These are phyloP conservation scores for Papilionanthe hybrid DNA, from an alignment of 116 monocot genomes.

Conservation along the genomic window DNA sequence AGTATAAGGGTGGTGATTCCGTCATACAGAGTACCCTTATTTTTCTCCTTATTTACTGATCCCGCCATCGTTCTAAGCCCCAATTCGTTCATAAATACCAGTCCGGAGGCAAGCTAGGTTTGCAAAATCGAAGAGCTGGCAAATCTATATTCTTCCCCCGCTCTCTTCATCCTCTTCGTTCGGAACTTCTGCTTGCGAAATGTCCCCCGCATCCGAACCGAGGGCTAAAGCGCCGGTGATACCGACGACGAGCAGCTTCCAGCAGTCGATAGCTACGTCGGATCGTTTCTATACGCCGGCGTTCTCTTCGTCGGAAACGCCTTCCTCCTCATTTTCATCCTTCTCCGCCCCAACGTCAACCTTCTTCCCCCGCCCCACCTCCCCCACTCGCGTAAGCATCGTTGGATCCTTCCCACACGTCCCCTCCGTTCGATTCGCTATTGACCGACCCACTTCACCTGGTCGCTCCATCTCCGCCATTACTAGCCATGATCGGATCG, in stretches of 20 bases:
- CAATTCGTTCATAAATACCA: not conserved
- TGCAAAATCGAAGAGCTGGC: not conserved
- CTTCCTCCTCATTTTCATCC: conserved; percentile 5
- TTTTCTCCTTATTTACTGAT: not conserved
- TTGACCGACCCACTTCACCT: conserved; percentile 14
- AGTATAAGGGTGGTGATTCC: no score
- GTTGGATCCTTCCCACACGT: not conserved
- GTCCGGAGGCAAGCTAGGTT: not conserved
- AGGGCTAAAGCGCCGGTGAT: conserved; percentile 9
- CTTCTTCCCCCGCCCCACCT: not conserved
- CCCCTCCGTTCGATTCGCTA: conserved; percentile 12
- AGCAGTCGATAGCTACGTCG: not conserved
- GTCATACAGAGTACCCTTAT: not conserved
- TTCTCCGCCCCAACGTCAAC: not conserved
- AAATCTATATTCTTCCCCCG: no score
- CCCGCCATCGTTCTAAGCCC: not conserved
- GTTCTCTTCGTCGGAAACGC: not conserved
- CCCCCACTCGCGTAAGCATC: conserved; percentile 18
- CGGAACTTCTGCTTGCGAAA: not conserved
- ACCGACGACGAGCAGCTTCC: not conserved
- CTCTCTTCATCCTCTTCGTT: not conserved
- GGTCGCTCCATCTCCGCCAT: conserved; percentile 12
- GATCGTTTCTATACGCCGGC: not conserved
- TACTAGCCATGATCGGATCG: not conserved
- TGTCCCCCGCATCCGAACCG: not conserved